Conservation (phyloP, 768 basidiomycete species). For the Rickenella mellea region DNA sequence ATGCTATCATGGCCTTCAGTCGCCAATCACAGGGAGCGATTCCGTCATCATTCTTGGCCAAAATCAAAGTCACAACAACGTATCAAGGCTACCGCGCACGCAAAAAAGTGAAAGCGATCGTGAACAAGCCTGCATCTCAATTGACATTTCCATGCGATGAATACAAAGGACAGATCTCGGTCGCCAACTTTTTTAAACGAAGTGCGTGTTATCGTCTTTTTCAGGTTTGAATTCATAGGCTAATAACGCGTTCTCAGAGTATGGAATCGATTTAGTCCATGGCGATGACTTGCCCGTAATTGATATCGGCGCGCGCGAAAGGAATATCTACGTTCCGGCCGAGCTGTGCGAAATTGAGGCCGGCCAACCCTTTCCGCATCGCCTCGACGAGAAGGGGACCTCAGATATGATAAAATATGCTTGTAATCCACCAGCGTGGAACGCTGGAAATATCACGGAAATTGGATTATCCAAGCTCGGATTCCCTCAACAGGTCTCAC, state of each 20-base stretch:
- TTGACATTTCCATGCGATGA: slow-evolving; percentile 52
- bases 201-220: slow-evolving; percentile 33
- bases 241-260: slow-evolving; percentile 30
- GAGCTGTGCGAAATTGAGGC: slow-evolving; percentile 60
- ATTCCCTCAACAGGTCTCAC: slow-evolving; percentile 27
- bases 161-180: slow-evolving; percentile 40
- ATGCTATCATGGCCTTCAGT: slow-evolving; percentile 43
- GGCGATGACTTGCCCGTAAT: slow-evolving; percentile 26
- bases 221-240: not conserved
- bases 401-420: slow-evolving; percentile 63
- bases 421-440: slow-evolving; percentile 50
- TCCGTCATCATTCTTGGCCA: slow-evolving; percentile 38
- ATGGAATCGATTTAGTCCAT: slow-evolving; percentile 39
- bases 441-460: slow-evolving; percentile 47
- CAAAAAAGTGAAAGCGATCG: slow-evolving; percentile 35
- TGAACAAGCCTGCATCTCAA: slow-evolving; percentile 29
- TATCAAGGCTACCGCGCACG: slow-evolving; percentile 42
- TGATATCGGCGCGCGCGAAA: slow-evolving; percentile 21
- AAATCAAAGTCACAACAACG: slow-evolving; percentile 45
- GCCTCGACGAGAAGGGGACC: slow-evolving; percentile 52
- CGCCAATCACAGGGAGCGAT: slow-evolving; percentile 27
- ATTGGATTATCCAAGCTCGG: slow-evolving; percentile 53
- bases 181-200: slow-evolving; percentile 52
- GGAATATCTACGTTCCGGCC: slow-evolving; percentile 43
- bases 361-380: slow-evolving; percentile 51